Base-by-base conservation (phyloP, 495 filamentous ascomycete species). In the Aspergillus asperescens region DNA sequence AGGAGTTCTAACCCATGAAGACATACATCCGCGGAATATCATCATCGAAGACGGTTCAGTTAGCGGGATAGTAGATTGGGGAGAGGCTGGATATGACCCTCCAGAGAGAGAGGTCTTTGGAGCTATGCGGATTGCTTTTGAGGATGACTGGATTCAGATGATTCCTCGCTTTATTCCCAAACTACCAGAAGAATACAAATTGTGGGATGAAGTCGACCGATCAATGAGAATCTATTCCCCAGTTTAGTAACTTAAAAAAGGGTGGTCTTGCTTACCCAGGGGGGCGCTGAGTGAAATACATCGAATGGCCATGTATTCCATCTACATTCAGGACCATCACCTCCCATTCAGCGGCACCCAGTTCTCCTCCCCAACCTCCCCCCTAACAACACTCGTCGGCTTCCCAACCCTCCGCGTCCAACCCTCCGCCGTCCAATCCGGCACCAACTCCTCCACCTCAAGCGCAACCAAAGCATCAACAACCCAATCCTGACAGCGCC, bases 401-500 rank as follows among this genome's bases (percentile, higher is more conserved):
- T 20, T 55, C 9, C 57, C 63, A 55, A 64, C 25, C 47, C 56
- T 49, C 1, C 40, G 57, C 27, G 62, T 60, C 64, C 64, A 67
- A 16, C 59, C 57, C 46, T 56, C 44, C 19, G 53, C 60, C 15
- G 61, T 62, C 24, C 58, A 58, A 39, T 53, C 1, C 5, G 56
- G 45, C n/a, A 66, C 61, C 1, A 63, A 19, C 25, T 63, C 58
- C 19, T 63, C 55, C 9, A 63, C 50, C 54, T 66, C 60, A 27
- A 65, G 29, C 7, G 58, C 46, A 8, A 63, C 23, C 52, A 66
- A 45, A 2, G 58, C 45, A 54, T 57, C 59, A 41, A 63, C 61
- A 10, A 56, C 45, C 58, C 61, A 63, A 55, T 66, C 58, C 50
- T 66, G 63, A 24, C 63, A 66, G 23, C 47, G 53, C 9, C 50